Percentiles rank a stretch among this genome's conserved stretches.
Conservation (phyloP, 495 filamentous ascomycete genomes). For the Chaetomidium leptoderma region DNA sequence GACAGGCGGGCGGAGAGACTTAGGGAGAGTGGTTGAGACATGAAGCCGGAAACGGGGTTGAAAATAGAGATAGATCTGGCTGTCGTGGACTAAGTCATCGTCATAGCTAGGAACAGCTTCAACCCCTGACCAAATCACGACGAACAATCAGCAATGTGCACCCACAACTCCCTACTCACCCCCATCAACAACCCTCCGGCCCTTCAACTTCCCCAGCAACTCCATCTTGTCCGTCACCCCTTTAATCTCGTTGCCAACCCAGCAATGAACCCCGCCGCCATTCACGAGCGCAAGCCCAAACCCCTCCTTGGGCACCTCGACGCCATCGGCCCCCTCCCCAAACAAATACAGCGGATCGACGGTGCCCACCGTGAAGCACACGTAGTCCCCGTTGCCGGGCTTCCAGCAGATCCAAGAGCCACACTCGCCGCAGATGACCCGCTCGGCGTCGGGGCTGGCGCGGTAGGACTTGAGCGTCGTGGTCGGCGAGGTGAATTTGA, state of each 20-base stretch:
- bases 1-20: background rate
- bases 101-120: no score
- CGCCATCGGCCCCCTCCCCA: constrained; percentile 27
- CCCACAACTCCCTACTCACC: no score
- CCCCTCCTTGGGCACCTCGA: constrained; percentile 23
- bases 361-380: constrained; percentile 32
- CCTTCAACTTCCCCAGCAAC: constrained; percentile 4
- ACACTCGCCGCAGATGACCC: constrained; percentile 38
- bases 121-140: no score
- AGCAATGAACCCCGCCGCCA: constrained; percentile 22
- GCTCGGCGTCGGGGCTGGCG: constrained; percentile 30
- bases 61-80: no score
- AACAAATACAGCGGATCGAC: constrained; percentile 37
- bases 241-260: constrained; percentile 36
- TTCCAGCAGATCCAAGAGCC: constrained; percentile 39
- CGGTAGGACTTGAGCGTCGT: constrained; percentile 30
- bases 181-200: background rate
- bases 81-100: no score
- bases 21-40: no score
- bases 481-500: constrained; percentile 23
- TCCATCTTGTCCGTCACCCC: constrained; percentile 35
- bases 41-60: no score
- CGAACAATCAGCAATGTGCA: no score
- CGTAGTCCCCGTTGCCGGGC: constrained; percentile 12
- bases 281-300: constrained; percentile 34